Evolutionary conservation across 306 rosid species (phyloP).

Genomic region (Cicer arietinum): DNA sequence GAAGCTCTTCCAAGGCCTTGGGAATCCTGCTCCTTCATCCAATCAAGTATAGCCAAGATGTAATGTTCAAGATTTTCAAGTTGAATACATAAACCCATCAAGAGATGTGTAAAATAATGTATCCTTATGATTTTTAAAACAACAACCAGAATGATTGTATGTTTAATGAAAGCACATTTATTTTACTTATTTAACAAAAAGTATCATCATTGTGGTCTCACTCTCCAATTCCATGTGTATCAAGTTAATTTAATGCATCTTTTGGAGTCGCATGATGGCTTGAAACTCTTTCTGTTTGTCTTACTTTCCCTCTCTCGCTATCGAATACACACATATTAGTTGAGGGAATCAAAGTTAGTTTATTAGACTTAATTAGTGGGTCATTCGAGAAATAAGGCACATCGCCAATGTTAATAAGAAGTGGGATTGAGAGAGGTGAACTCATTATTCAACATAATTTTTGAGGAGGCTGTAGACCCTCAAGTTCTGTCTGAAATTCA

Average conservation of each 20-base stretch:
- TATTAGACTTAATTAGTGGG: not conserved
- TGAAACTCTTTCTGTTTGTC: conserved; percentile 11
- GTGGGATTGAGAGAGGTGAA: not conserved
- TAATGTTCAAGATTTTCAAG: conserved; percentile 16
- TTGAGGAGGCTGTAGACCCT: not conserved
- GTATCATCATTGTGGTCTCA: not conserved
- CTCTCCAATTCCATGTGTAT: conserved; percentile 1
- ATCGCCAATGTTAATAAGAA: not conserved
- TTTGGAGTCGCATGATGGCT: not conserved
- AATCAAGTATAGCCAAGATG: conserved; percentile 49
- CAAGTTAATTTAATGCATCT: conserved; percentile 6
- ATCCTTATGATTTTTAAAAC: conserved; percentile 21
- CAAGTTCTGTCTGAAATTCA: not conserved
- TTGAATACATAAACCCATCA: conserved; percentile 38
- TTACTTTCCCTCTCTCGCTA: not conserved
- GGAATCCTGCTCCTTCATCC: conserved; percentile 69
- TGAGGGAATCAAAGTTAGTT: not conserved
- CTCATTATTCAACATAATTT: too few species aligned
- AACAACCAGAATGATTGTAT: not conserved
- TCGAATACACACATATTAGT: not conserved
- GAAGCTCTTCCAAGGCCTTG: conserved; percentile 70
- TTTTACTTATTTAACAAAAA: not conserved
- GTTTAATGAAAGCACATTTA: not conserved
- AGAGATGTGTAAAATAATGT: conserved; percentile 16
- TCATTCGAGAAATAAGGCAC: not conserved